Percentiles rank a stretch among this genome's conserved stretches.
phyloP scores from a whole-genome alignment of 345 rosid genomes.

The Eucalyptus regnans region DNA sequence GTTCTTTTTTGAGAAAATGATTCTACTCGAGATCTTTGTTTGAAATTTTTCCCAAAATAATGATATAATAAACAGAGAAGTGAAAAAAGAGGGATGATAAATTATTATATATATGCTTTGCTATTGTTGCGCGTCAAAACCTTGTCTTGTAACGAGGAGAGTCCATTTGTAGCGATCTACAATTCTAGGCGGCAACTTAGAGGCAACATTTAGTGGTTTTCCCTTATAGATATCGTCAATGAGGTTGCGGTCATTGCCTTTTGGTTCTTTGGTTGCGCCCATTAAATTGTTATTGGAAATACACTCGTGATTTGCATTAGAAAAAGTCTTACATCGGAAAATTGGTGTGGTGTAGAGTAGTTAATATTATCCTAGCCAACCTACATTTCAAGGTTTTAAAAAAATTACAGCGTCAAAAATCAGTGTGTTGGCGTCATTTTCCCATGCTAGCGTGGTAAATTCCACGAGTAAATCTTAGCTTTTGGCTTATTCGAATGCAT shows the following conservation, averaged over 20 bases:
- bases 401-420: neutral
- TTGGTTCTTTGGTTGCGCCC: accelerated
- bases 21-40: accelerated
- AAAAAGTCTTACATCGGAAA: accelerated
- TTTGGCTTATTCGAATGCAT: neutral
- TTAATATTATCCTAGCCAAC: neutral
- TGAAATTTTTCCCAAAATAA: no score
- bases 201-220: neutral
- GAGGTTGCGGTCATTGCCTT: neutral
- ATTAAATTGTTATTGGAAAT: no score
- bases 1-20: no score
- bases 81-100: neutral
- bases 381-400: neutral
- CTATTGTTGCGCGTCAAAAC: neutral
- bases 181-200: neutral
- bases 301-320: neutral
- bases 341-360: accelerated
- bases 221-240: neutral
- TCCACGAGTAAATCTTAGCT: neutral
- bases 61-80: neutral
- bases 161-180: neutral
- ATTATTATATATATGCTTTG: neutral
- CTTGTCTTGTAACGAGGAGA: neutral
- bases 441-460: neutral
- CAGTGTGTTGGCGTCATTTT: neutral